Percentiles rank a stretch among this genome's conserved stretches.
phyloP scores from a whole-genome alignment of 2,329 filamentous ascomycete species.

The Cercospora sesami region DNA sequence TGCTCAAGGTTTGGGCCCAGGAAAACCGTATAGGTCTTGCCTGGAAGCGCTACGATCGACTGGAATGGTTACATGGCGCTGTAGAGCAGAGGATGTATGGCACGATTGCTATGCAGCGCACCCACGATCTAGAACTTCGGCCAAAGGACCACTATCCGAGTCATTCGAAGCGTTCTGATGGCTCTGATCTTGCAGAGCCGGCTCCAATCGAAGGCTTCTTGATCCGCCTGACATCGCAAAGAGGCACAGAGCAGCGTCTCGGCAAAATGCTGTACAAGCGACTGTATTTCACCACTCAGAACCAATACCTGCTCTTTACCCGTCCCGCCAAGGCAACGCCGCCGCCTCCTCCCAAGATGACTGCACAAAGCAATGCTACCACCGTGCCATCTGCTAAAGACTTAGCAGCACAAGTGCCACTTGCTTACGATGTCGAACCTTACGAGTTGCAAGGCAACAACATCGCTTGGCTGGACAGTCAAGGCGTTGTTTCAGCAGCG shows the following conservation, averaged over 20 bases:
- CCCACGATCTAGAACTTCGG: constrained; percentile 65
- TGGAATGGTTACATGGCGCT: constrained; percentile 67
- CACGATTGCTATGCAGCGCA: constrained; percentile 65
- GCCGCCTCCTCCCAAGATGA: constrained; percentile 59
- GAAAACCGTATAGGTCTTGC: constrained; percentile 63
- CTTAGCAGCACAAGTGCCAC: constrained; percentile 58
- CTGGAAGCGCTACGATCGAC: constrained; percentile 67
- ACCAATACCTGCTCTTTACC: constrained; percentile 64
- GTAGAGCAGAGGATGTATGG: constrained; percentile 70
- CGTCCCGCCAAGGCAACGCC: constrained; percentile 58
- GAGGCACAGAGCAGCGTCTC: constrained; percentile 58
- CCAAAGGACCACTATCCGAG: constrained; percentile 66
- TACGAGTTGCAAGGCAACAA: constrained; percentile 56
- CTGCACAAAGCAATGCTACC: constrained; percentile 42
- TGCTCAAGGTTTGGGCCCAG: constrained; percentile 60
- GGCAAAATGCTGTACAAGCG: constrained; percentile 65
- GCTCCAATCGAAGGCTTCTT: constrained; percentile 66
- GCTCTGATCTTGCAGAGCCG: constrained; percentile 57
- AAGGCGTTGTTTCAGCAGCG: constrained; percentile 37
- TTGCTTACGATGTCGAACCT: constrained; percentile 63
- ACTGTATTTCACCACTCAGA: constrained; percentile 64
- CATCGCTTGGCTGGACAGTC: constrained; percentile 58
- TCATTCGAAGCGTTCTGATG: constrained; percentile 44
- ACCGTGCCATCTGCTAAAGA: constrained; percentile 56
- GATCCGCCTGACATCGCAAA: constrained; percentile 64